A percentile compares a stretch with the other conserved stretches of the same genome.
These are phyloP conservation scores for Parasitella parasitica DNA, from an alignment of 371 early-diverging fungal genomes.

Conservation along the genomic window DNA sequence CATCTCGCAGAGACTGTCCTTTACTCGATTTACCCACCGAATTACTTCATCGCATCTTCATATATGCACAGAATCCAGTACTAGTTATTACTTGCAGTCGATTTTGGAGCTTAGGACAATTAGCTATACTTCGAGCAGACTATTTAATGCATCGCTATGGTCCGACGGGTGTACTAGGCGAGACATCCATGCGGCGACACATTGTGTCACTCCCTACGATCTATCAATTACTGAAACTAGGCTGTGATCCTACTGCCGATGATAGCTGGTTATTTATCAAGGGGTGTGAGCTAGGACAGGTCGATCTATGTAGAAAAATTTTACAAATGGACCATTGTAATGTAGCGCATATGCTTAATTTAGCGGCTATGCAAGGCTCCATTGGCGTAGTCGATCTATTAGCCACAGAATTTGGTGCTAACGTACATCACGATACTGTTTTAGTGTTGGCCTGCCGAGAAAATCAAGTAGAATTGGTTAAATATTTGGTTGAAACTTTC, in stretches of 20 bases:
- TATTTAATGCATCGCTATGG: constrained; percentile 41
- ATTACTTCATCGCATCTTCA: constrained; percentile 33
- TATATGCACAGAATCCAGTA: constrained; percentile 36
- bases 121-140: constrained; percentile 23
- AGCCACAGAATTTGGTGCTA: constrained; percentile 17
- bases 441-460: constrained; percentile 31
- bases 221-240: constrained; percentile 20
- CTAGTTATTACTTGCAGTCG: constrained; percentile 13
- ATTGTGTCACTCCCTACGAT: constrained; percentile 27
- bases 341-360: constrained; percentile 10
- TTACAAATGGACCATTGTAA: background rate
- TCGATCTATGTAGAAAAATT: constrained; percentile 13
- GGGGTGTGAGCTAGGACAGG: constrained; percentile 22
- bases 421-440: constrained; percentile 16
- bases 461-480: constrained; percentile 29
- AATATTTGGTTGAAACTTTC: constrained; percentile 22
- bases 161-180: constrained; percentile 22
- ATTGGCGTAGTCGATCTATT: constrained; percentile 29
- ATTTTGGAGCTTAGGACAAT: constrained; percentile 29
- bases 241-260: constrained; percentile 30
- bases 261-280: constrained; percentile 28
- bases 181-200: constrained; percentile 21
- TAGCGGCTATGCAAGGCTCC: constrained; percentile 33
- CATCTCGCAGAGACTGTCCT: background rate
- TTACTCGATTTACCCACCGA: constrained; percentile 28